phyloP scores from a whole-genome alignment of 768 basidiomycete genomes.

The Sporobolomyces roseus region DNA sequence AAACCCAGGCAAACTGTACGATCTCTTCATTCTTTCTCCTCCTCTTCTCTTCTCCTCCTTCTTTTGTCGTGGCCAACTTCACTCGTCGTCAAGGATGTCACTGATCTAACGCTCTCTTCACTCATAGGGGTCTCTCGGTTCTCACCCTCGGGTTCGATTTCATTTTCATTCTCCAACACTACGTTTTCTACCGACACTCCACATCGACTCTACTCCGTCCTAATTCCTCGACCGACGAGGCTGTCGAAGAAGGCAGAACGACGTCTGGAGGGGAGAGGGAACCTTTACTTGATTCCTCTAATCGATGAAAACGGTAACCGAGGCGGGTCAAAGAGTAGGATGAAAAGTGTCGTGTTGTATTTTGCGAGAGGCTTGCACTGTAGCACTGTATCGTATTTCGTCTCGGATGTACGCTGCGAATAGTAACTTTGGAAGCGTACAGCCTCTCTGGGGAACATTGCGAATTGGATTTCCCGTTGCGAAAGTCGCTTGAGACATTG shows the following conservation, averaged over 20 bases:
- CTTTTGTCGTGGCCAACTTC: background rate
- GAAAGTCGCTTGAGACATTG: too few relatives aligned
- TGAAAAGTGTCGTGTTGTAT: too few relatives aligned
- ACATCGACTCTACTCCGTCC: background rate
- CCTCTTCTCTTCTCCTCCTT: too few relatives aligned
- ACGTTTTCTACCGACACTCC: slow-evolving; percentile 44
- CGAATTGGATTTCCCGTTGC: too few relatives aligned
- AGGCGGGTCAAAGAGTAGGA: too few relatives aligned
- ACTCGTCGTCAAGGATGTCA: background rate
- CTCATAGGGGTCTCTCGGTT: slow-evolving; percentile 44
- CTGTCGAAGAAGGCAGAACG: background rate
- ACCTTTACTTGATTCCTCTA: background rate
- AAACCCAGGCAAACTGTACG: slow-evolving; percentile 46
- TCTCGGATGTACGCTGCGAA: too few relatives aligned
- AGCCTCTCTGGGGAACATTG: too few relatives aligned
- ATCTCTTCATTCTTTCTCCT: background rate
- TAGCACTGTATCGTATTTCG: too few relatives aligned
- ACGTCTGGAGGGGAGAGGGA: background rate
- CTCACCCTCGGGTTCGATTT: slow-evolving; percentile 47
- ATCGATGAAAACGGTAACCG: too few relatives aligned
- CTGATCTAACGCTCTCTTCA: background rate
- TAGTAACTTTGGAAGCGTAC: too few relatives aligned
- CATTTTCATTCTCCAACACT: slow-evolving; percentile 49
- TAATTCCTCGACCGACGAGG: background rate
- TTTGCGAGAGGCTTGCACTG: too few relatives aligned